Evolutionary conservation across 176 grass and related monocot genomes (phyloP).

Genomic region (Coix lacrymajobi): DNA sequence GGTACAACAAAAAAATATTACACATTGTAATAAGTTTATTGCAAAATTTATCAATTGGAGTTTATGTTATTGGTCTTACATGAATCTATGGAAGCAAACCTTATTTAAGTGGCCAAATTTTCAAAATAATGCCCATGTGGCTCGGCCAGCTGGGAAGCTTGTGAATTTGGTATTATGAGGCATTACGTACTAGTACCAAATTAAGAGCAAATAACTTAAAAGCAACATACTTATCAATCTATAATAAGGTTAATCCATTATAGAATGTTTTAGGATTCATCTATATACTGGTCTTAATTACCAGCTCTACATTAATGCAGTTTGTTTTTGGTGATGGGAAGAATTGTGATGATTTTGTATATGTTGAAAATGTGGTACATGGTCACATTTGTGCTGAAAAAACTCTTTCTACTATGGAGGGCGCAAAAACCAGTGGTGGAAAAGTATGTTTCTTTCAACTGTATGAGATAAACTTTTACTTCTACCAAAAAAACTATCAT

Average conservation of each 20-base stretch:
- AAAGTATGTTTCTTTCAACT: conserved; percentile 33
- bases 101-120: background rate
- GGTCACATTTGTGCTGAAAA: conserved; percentile 73
- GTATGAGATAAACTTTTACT: background rate
- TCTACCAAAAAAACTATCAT: background rate
- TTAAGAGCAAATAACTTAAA: background rate
- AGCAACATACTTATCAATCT: background rate
- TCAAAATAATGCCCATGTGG: background rate
- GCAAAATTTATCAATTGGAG: background rate
- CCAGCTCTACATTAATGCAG: conserved; percentile 17
- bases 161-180: background rate
- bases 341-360: conserved; percentile 71
- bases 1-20: background rate
- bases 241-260: background rate
- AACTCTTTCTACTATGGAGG: conserved; percentile 43
- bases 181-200: background rate
- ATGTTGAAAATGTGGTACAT: conserved; percentile 84
- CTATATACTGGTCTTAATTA: background rate
- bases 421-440: conserved; percentile 48
- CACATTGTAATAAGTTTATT: background rate
- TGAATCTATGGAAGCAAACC: background rate
- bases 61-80: background rate
- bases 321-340: conserved; percentile 68
- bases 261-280: background rate
- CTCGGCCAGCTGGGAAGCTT: background rate